Evolutionary conservation across 805 yeast species (phyloP).

Genomic region (Myxozyma sirexii): DNA sequence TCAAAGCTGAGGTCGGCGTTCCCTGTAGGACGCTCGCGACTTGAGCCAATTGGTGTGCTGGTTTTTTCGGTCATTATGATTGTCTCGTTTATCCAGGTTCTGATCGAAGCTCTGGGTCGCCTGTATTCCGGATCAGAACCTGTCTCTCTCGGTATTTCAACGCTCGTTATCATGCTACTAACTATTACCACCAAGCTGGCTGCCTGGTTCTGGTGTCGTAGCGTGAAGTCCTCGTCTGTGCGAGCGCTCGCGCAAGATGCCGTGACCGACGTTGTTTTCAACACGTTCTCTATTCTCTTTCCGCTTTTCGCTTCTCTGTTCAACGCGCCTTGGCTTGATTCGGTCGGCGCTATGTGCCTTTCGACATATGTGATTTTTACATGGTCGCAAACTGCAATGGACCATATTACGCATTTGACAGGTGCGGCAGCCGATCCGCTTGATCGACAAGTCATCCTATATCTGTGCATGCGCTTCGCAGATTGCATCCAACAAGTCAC

Average conservation of each 20-base stretch:
- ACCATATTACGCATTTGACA: constrained; percentile 72
- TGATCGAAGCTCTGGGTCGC: constrained; percentile 59
- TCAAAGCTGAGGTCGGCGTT: constrained; percentile 4
- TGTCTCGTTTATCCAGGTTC: constrained; percentile 71
- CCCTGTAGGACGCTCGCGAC: constrained; percentile 72
- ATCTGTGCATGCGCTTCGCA: constrained; percentile 69
- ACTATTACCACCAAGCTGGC: constrained; percentile 63
- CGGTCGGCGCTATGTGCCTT: constrained; percentile 68
- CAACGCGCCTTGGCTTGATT: constrained; percentile 70
- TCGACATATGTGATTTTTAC: constrained; percentile 63
- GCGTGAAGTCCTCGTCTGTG: constrained; percentile 64
- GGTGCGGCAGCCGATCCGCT: constrained; percentile 68
- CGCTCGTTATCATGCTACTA: constrained; percentile 60
- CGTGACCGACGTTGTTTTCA: constrained; percentile 73
- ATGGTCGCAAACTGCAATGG: constrained; percentile 70
- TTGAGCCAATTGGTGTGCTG: constrained; percentile 81
- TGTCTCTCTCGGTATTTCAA: constrained; percentile 53
- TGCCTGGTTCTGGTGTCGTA: constrained; percentile 66
- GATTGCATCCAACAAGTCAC: constrained; percentile 66
- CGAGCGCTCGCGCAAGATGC: constrained; percentile 85
- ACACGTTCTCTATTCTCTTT: constrained; percentile 60
- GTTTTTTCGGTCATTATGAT: constrained; percentile 73
- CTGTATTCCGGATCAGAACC: constrained; percentile 47
- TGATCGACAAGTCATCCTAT: constrained; percentile 67
- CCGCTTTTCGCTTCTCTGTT: constrained; percentile 62